Base-by-base conservation (phyloP, 2,329 filamentous ascomycete genomes). In the Ambrosiella cleistominuta region DNA sequence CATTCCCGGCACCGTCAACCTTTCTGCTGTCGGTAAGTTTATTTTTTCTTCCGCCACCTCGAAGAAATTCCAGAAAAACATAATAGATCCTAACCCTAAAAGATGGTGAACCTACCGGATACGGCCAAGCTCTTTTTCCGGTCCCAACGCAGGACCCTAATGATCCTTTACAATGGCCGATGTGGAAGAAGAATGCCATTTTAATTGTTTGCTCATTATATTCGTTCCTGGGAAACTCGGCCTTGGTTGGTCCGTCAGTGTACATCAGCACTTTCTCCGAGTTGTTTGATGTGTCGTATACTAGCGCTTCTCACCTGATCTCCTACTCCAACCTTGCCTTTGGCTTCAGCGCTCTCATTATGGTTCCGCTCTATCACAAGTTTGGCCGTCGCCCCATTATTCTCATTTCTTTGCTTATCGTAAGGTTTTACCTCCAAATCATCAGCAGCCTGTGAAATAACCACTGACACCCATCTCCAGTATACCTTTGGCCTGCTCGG, bases 111-210 rank as follows among this genome's bases (percentile, higher is more conserved):
- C 78, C 81, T 62, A 78, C 77, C 0, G 77, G 70, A 0, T 78
- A 78, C 60, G 79, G 79, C 19, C 78, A 81, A 65, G 79, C 79
- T 1, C 70, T 82, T 2, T 82, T 76, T 62, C 79, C 79, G 1
- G 78, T 81, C 0, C 79, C 79, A 1, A 75, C 78, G 1, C 74
- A 79, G 57, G 78, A 81, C 63, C 79, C 79, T 1, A 82, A 82
- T 60, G 78, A 82, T 64, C 79, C 79, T 7, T 69, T 81, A 8
- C 74, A 78, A 70, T 82, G 79, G 79, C 65, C 75, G 1, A 69
- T 67, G 36, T 71, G 68, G 63, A 81, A 79, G 69, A 82, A 82
- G 66, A 74, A 70, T 1, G 70, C 73, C 64, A 81, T 82, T 52
- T 68, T 82, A 8, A 65, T 77, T 40, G 71, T 57, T n/a, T 60